Conservation (phyloP, 2,329 filamentous ascomycete species). For the Phialophora expanda region DNA sequence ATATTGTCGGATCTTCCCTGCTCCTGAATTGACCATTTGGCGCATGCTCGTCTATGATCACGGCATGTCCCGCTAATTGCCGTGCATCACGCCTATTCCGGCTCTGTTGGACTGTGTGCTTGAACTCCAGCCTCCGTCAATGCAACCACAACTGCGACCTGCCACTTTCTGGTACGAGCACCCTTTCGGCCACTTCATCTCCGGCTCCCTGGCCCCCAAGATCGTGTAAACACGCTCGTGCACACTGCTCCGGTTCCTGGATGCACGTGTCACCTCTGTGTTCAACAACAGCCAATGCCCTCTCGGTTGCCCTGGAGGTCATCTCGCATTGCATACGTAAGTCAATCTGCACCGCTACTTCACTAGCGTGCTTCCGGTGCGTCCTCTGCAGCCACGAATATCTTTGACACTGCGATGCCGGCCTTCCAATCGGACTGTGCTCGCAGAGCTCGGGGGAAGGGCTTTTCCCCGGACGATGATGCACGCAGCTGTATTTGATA, state of each 20-base stretch:
- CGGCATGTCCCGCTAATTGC: conserved; percentile 15
- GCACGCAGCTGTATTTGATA: not conserved
- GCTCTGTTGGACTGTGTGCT: conserved; percentile 12
- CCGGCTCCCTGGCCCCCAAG: conserved; percentile 12
- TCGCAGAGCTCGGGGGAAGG: not conserved
- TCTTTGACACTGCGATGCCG: not conserved
- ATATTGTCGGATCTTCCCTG: not conserved
- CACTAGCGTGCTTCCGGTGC: not conserved
- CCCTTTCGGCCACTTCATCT: conserved; percentile 23
- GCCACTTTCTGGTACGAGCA: conserved; percentile 3
- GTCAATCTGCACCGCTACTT: conserved; percentile 3
- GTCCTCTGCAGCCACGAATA: not conserved
- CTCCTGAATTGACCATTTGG: not conserved
- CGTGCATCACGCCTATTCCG: conserved; percentile 7
- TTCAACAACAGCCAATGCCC: conserved; percentile 13
- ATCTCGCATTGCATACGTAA: conserved; percentile 16
- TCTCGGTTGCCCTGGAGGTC: conserved; percentile 2
- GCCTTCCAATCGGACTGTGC: not conserved
- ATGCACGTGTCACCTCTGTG: conserved; percentile 23
- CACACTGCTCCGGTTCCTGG: conserved; percentile 11
- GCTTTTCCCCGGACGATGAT: not conserved
- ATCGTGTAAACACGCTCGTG: conserved; percentile 7
- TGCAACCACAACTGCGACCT: conserved; percentile 1
- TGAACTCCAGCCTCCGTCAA: conserved; percentile 8
- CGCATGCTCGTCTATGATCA: not conserved